A percentile compares a stretch with the other conserved stretches of the same genome.
Evolutionary conservation across 2,329 filamentous ascomycete species (phyloP).

Genomic region (Aphanoascus verrucosus): DNA sequence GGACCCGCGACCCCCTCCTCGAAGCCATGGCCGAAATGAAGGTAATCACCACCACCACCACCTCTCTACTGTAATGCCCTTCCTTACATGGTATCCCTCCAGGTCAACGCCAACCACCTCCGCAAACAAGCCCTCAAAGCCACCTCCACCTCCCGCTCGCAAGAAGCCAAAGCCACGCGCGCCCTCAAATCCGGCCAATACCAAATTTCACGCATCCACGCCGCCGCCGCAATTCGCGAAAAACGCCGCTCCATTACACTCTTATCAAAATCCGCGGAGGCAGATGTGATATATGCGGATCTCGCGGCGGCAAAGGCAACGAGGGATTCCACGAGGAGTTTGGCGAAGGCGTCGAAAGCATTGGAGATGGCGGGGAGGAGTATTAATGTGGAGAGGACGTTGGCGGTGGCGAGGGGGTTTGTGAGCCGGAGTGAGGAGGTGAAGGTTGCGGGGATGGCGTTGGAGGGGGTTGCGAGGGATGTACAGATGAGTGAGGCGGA

Average conservation of each 20-base stretch:
- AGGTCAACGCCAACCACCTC: constrained; percentile 40
- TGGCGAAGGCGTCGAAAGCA: constrained; percentile 36
- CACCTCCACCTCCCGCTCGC: constrained; percentile 37
- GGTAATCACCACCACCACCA: too few relatives aligned
- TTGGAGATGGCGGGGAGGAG: constrained; percentile 37
- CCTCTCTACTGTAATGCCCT: too few relatives aligned
- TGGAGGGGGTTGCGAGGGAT: constrained; percentile 34
- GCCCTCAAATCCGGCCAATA: constrained; percentile 41
- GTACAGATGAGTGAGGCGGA: constrained; percentile 37
- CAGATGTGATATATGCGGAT: constrained; percentile 41
- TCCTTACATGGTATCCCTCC: too few relatives aligned
- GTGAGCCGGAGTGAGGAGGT: constrained; percentile 34
- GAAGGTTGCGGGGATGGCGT: constrained; percentile 34
- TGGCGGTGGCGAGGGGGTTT: constrained; percentile 36
- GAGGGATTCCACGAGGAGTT: constrained; percentile 36
- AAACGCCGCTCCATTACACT: constrained; percentile 39
- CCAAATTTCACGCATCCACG: constrained; percentile 41
- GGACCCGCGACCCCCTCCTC: constrained; percentile 15
- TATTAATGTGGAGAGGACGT: constrained; percentile 37
- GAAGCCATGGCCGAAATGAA: constrained; percentile 17
- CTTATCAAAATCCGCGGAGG: constrained; percentile 36
- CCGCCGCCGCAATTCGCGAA: constrained; percentile 37
- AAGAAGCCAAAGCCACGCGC: constrained; percentile 39
- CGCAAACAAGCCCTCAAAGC: constrained; percentile 40
- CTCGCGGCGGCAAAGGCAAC: constrained; percentile 40